Evolutionary conservation across 352 stramenopile species (phyloP).

Genomic region (Globisporangium acanthophoron): DNA sequence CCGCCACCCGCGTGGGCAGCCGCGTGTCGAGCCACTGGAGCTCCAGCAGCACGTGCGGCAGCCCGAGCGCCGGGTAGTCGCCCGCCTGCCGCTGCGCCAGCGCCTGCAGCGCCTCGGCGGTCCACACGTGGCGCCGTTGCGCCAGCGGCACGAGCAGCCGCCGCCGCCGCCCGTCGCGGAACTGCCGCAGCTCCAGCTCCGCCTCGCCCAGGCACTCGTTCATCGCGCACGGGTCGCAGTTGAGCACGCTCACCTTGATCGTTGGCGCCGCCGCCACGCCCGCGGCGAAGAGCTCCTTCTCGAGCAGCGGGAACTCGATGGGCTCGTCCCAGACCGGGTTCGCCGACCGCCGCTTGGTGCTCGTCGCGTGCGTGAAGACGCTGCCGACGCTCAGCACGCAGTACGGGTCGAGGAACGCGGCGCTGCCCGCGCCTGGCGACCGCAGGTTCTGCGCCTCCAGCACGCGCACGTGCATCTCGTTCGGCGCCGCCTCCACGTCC

Average conservation of each 20-base stretch:
- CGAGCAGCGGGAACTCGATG: slow-evolving; percentile 21
- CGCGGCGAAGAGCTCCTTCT: slow-evolving; percentile 15
- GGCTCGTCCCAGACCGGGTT: slow-evolving; percentile 38
- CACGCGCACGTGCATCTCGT: slow-evolving; percentile 51
- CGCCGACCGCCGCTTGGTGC: slow-evolving; percentile 28
- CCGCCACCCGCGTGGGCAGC: slow-evolving; percentile 40
- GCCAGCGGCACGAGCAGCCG: slow-evolving; percentile 40
- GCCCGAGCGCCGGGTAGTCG: slow-evolving; percentile 35
- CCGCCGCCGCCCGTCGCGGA: slow-evolving; percentile 25
- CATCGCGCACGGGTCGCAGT: slow-evolving; percentile 47
- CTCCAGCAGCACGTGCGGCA: slow-evolving; percentile 43
- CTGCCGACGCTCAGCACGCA: slow-evolving; percentile 35
- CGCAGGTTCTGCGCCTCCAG: slow-evolving; percentile 46
- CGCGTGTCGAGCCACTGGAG: slow-evolving; percentile 63
- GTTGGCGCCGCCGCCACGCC: background rate
- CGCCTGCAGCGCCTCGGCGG: slow-evolving; percentile 35
- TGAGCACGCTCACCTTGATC: slow-evolving; percentile 44
- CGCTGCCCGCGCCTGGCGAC: slow-evolving; percentile 19
- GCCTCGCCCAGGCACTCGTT: slow-evolving; percentile 46
- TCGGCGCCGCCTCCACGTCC: slow-evolving; percentile 24
- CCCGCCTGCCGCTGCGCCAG: slow-evolving; percentile 33
- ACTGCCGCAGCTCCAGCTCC: slow-evolving; percentile 40
- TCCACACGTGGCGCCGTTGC: slow-evolving; percentile 45
- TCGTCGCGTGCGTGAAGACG: slow-evolving; percentile 32
- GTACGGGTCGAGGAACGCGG: slow-evolving; percentile 42